Evolutionary conservation across 192 early-diverging fungal genomes (phyloP), one percentile per base, ranked within the genome.

Genomic region (Phycomyces blakesleeanus): DNA sequence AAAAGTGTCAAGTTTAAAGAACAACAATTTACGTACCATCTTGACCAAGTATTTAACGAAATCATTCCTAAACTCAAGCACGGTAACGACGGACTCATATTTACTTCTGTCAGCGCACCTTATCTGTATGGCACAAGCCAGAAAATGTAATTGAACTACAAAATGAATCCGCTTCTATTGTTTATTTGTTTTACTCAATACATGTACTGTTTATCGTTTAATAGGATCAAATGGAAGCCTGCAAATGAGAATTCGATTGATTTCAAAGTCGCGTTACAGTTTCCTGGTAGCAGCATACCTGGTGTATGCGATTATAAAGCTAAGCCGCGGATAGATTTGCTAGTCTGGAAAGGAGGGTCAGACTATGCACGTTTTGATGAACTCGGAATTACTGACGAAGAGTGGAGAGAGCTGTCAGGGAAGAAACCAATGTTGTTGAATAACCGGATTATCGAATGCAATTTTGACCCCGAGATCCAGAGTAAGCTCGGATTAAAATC

Each of bases 151-250:
- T 78, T 49, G 21, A 21, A 21, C 15, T 39, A 20, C 39, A 40
- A 21, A 51, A 34, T 11, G 9, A 14, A 52, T 39, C 20, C 22
- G 34, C 5, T 49, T 20, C 5, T 2, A 25, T 27, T 22, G 34
- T 61, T 38, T 41, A n/a, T n/a, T n/a, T n/a, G n/a, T n/a, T 51
- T 40, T 64, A 22, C 41, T 25, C n/a, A 52, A 47, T 34, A 5
- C 20, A 29, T 41, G n/a, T 18, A 49, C 57, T 42, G 49, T 51
- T 9, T 26, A 15, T 14, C 22, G 42, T 14, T 38, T 21, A 14
- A 49, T 37, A 93, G 91, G 70, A 67, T 93, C 55, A 94, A 94
- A 72, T 94, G 92, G 92, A 94, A 93, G 63, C 89, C 92, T 15
- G 81, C 88, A 9, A 74, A 81, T 63, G 90, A 92, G 54, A 94